Base-by-base conservation (phyloP, 139 green algal genomes). In the Picochlorum costavermella region DNA sequence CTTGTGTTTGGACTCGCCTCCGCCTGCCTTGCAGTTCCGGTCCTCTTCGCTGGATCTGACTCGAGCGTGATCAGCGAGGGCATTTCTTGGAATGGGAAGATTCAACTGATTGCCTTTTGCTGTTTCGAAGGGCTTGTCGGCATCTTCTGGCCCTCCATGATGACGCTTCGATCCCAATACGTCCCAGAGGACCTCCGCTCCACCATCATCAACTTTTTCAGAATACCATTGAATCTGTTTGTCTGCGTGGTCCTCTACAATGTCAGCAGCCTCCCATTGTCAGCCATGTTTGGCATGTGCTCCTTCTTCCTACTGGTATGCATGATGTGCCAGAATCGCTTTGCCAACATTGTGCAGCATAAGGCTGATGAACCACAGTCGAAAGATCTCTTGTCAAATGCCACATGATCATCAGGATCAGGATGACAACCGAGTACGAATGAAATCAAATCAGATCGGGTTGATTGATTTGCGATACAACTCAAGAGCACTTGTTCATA, bases 171-270 rank as follows among this genome's bases (percentile, higher is more conserved):
- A 17, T 77, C 80, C 45, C 66, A 83, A 56, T 94, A 96, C 74
- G 82, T 98, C 30, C 93, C 93, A 1, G 93, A 98, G 74, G 90
- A 97, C 68, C 75, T 88, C 63, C 78, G 92, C 12, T 85, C 84
- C 55, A 98, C 93, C 58, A 93, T 98, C 75, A 96, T 98, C 79
- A 98, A 98, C 83, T 84, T 90, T 65, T 98, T 98, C 89, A 78
- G 93, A 23, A 87, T 98, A 20, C 93, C 93, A 1, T 82, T 98
- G 64, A 98, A 98, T 81, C 50, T 92, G 20, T 98, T 98, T 62
- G 92, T 98, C 8, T 98, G 92, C 75, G 68, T 96, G 56, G 84
- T 97, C 26, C 82, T 98, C 8, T 94, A 90, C 78, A 95, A 97
- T 69, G 91, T 96, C 56, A 78, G 75, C 0, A n/a, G 10, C 6